Evolutionary conservation across 2,329 filamentous ascomycete genomes (phyloP), one percentile per base, ranked within the genome.

Genomic region (Boeremia exigua): DNA sequence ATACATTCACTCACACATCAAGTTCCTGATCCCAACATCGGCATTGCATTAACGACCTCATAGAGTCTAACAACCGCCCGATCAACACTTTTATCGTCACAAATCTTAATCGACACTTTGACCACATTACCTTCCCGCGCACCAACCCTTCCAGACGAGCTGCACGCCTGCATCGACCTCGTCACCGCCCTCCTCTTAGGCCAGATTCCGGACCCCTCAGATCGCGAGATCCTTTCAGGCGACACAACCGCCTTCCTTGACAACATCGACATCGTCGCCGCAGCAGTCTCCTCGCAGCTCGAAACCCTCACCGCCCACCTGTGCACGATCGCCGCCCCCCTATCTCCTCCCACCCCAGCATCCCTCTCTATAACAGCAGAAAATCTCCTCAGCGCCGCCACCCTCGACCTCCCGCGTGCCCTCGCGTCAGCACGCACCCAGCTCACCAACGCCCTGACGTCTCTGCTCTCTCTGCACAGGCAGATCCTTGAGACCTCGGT

Each of bases 161-260:
- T 82, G 1, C 75, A 77, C 60, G 67, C 79, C 44, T 65, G 77
- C 5, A 77, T 79, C 28, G 76, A 77, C n/a, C 69, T 79, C 8
- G 65, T 77, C 5, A 71, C 72, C 10, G 78, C 79, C 0, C 70
- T 73, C 36, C 68, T 81, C 9, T 72, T 69, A 15, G 72, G 71
- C 38, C 69, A 73, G 11, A 60, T 81, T 7, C 54, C 71, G 0
- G 46, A 60, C 4, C 56, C 70, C 11, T 37, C 52, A 0, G 79
- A 81, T 48, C 67, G 68, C 10, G 70, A 74, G 0, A 66, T 81
- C 6, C 67, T 81, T 3, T 59, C 70, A 6, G 70, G 68, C 23
- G 79, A 81, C 56, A 56, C 77, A 1, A 66, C 71, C 1, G 65
- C 66, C 36, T 80, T 81, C 63, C 66, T 77, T 23, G 72, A 74